A percentile compares a stretch with the other conserved stretches of the same genome.
These are phyloP conservation scores for Alternaria hordeiaustralica DNA, from an alignment of 2,329 filamentous ascomycete species.

Conservation along the genomic window DNA sequence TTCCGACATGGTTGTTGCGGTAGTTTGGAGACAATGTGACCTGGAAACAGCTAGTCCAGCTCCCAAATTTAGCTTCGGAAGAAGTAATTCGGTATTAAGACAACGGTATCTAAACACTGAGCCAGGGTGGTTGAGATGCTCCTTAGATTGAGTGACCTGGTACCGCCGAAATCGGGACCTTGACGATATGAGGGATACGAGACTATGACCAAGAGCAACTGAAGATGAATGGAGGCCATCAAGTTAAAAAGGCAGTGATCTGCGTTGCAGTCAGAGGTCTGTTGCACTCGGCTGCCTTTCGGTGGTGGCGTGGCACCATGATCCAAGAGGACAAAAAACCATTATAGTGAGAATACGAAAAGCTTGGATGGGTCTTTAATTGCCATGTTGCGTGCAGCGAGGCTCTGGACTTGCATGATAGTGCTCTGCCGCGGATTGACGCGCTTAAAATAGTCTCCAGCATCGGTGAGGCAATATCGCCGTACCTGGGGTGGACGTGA, in stretches of 20 bases:
- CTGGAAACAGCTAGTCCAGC: constrained; percentile 22
- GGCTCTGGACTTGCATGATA: constrained; percentile 26
- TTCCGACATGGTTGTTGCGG: neutral
- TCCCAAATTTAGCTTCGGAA: constrained; percentile 34
- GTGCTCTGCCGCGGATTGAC: constrained; percentile 6
- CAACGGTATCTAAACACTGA: constrained; percentile 21
- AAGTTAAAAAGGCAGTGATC: constrained; percentile 10
- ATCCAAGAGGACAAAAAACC: constrained; percentile 16
- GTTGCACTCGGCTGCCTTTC: neutral
- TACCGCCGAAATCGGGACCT: constrained; percentile 14
- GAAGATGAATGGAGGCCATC: neutral
- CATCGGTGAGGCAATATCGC: constrained; percentile 27
- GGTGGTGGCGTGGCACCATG: constrained; percentile 8
- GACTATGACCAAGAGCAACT: constrained; percentile 16
- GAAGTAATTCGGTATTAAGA: constrained; percentile 26
- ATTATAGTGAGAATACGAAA: constrained; percentile 43
- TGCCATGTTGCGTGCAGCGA: constrained; percentile 21
- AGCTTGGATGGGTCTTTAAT: constrained; percentile 39
- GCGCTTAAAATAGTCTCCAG: constrained; percentile 38
- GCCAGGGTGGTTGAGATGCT: constrained; percentile 19
- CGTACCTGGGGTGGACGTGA: constrained; percentile 24
- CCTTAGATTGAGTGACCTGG: constrained; percentile 34
- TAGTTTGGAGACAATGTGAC: constrained; percentile 18
- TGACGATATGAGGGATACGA: constrained; percentile 24
- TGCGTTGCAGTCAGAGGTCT: constrained; percentile 7